Evolutionary conservation across 192 early-diverging fungal genomes (phyloP).

Genomic region (Spizellomyces punctatus): DNA sequence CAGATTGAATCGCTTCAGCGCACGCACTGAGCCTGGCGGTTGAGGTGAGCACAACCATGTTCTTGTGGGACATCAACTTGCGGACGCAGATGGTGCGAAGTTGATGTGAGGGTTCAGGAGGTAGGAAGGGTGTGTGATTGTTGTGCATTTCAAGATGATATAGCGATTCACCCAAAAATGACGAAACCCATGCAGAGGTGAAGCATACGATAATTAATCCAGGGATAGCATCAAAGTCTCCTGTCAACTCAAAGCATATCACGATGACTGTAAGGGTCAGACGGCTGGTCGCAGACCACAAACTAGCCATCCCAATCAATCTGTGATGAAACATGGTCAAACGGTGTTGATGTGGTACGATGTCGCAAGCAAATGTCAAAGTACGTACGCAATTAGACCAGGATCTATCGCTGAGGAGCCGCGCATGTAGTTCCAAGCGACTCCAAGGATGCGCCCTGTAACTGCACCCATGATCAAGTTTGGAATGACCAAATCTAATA

Average conservation of each 20-base stretch:
- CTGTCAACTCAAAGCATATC: constrained; percentile 40
- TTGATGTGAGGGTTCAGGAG: constrained; percentile 26
- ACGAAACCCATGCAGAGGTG: constrained; percentile 22
- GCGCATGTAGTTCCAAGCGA: constrained; percentile 31
- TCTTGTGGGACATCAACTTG: constrained; percentile 14
- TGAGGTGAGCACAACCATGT: constrained; percentile 20
- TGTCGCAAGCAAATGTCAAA: no score
- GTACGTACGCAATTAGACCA: constrained; percentile 21
- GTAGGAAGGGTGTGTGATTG: constrained; percentile 36
- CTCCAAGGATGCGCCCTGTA: constrained; percentile 34
- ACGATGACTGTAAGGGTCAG: constrained; percentile 40
- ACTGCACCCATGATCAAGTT: constrained; percentile 47
- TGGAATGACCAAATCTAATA: constrained; percentile 41
- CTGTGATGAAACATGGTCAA: no score
- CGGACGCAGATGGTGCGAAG: constrained; percentile 28
- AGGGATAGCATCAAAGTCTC: constrained; percentile 35
- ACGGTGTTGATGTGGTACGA: no score
- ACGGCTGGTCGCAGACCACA: constrained; percentile 42
- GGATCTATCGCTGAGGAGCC: constrained; percentile 25
- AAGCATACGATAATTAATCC: constrained; percentile 34
- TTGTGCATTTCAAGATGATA: constrained; percentile 46
- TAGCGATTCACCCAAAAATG: constrained; percentile 35
- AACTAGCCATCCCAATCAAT: constrained; percentile 39
- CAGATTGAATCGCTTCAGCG: background rate
- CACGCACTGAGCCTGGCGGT: constrained; percentile 5